Evolutionary conservation across 495 filamentous ascomycete species (phyloP).

Genomic region (Hypoxylon rickii): DNA sequence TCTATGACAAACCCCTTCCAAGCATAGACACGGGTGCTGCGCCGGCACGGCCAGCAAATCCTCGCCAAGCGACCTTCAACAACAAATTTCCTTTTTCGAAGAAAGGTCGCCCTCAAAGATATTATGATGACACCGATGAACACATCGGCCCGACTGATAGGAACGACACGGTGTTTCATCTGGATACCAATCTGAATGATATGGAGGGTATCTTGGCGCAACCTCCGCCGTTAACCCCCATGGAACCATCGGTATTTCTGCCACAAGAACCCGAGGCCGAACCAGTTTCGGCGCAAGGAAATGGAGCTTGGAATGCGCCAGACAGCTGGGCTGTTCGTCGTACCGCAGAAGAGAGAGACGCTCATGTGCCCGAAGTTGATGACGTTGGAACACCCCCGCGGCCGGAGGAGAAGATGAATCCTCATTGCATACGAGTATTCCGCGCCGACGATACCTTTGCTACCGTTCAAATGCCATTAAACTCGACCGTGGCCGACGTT

Average conservation of each 20-base stretch:
- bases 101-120: slow-evolving; percentile 45
- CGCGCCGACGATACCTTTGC: slow-evolving; percentile 91
- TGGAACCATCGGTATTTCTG: slow-evolving; percentile 61
- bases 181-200: slow-evolving; percentile 82
- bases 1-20: slow-evolving; percentile 53
- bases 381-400: slow-evolving; percentile 64
- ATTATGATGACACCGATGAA: slow-evolving; percentile 51
- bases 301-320: slow-evolving; percentile 78
- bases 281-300: slow-evolving; percentile 39
- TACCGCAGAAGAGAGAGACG: slow-evolving; percentile 59
- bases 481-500: slow-evolving; percentile 82
- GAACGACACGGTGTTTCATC: slow-evolving; percentile 58
- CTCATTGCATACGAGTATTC: slow-evolving; percentile 95
- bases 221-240: slow-evolving; percentile 65
- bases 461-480: slow-evolving; percentile 78
- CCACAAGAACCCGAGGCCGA: slow-evolving; percentile 48
- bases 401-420: slow-evolving; percentile 66
- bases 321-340: slow-evolving; percentile 91
- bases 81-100: slow-evolving; percentile 59
- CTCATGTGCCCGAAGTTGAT: slow-evolving; percentile 57
- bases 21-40: slow-evolving; percentile 16
- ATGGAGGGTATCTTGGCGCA: slow-evolving; percentile 82
- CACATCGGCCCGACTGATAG: slow-evolving; percentile 50
- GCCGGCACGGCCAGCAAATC: slow-evolving; percentile 37
- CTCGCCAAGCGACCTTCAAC: slow-evolving; percentile 62